Evolutionary conservation across 768 basidiomycete species (phyloP).

Genomic region (Mycena olivaceomarginata): DNA sequence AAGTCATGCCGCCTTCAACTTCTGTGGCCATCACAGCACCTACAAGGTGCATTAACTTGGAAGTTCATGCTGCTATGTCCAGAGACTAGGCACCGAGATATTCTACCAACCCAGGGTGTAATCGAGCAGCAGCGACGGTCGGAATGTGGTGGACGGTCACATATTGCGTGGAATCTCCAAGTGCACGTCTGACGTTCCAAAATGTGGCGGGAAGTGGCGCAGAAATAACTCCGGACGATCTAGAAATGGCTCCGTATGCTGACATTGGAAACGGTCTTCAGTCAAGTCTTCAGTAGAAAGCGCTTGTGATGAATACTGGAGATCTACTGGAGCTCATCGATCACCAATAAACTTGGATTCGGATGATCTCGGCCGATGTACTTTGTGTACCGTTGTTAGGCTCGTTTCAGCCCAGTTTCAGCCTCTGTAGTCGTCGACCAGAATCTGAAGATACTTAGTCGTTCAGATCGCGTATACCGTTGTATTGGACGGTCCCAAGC

Average conservation of each 20-base stretch:
- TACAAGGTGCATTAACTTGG: slow-evolving; percentile 3
- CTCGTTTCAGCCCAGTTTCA: too few relatives aligned
- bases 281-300: too few relatives aligned
- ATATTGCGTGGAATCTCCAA: slow-evolving; percentile 59
- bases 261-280: slow-evolving; percentile 66
- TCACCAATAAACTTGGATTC: too few relatives aligned
- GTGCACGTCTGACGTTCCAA: slow-evolving; percentile 18
- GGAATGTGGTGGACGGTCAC: slow-evolving; percentile 75
- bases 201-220: slow-evolving; percentile 46
- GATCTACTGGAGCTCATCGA: too few relatives aligned
- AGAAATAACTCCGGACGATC: slow-evolving; percentile 6
- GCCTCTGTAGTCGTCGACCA: too few relatives aligned
- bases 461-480: too few relatives aligned
- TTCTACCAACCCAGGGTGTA: slow-evolving; percentile 71
- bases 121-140: slow-evolving; percentile 57
- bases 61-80: not conserved
- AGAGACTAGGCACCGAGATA: slow-evolving; percentile 64
- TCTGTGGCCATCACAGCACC: slow-evolving; percentile 79
- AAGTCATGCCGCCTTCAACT: slow-evolving; percentile 86
- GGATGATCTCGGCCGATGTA: too few relatives aligned
- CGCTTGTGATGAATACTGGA: too few relatives aligned
- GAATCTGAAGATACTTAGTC: too few relatives aligned
- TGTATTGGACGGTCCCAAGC: too few relatives aligned
- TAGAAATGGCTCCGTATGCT: slow-evolving; percentile 80
- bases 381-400: too few relatives aligned